Percentiles rank a stretch among this genome's conserved stretches.
phyloP scores from a whole-genome alignment of 352 stramenopile genomes.

The Proteromonas lacertae region DNA sequence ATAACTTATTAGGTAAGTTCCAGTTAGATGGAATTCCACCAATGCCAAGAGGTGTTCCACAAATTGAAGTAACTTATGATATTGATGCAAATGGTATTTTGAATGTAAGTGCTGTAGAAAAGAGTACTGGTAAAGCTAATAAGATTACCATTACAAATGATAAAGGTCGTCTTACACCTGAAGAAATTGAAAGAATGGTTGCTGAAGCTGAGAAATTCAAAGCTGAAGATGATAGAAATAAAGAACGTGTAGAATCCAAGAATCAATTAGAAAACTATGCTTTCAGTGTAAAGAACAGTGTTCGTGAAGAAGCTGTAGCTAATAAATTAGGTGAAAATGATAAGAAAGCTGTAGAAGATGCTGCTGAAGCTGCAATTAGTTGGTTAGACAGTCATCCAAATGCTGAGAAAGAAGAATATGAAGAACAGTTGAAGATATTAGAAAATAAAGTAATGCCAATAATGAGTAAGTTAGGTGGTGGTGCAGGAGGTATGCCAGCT shows the following conservation, averaged over 20 bases:
- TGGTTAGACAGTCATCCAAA: slow-evolving; percentile 39
- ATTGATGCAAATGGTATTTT: no score
- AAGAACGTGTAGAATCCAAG: slow-evolving; percentile 23
- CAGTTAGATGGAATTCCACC: slow-evolving; percentile 25
- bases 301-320: slow-evolving; percentile 33
- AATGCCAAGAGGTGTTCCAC: slow-evolving; percentile 20
- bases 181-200: no score
- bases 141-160: slow-evolving; percentile 75
- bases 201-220: slow-evolving; percentile 59
- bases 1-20: slow-evolving; percentile 42
- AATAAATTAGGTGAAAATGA: slow-evolving; percentile 24
- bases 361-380: slow-evolving; percentile 27
- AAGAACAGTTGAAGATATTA: slow-evolving; percentile 63
- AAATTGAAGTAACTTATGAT: no score
- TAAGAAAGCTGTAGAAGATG: slow-evolving; percentile 20
- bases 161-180: no score
- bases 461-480: slow-evolving; percentile 20
- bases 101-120: no score
- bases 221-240: slow-evolving; percentile 33
- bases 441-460: slow-evolving; percentile 31
- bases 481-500: slow-evolving; percentile 15
- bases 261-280: slow-evolving; percentile 43
- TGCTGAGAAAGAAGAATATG: slow-evolving; percentile 52
- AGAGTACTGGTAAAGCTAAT: slow-evolving; percentile 48
- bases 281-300: slow-evolving; percentile 31